Evolutionary conservation across 1,139 yeast species (phyloP).

Genomic region (Debaryomyces nepalensis): DNA sequence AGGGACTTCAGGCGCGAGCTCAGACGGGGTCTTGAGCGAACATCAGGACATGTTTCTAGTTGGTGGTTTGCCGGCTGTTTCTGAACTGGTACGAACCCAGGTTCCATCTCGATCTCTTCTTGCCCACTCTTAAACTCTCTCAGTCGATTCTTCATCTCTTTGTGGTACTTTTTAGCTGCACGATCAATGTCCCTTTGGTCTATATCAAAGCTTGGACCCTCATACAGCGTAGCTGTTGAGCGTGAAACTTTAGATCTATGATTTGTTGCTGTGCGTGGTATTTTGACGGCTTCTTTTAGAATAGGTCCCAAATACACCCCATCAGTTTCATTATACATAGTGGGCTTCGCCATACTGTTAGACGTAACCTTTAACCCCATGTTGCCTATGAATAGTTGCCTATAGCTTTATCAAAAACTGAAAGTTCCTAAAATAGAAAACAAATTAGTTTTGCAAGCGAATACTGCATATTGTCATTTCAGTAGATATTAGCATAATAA

Average conservation of each 20-base stretch:
- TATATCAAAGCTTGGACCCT: neutral
- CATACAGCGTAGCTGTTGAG: neutral
- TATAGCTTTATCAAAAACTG: neutral
- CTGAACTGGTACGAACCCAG: neutral
- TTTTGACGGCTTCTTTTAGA: neutral
- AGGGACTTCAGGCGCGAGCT: neutral
- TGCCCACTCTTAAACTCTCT: neutral
- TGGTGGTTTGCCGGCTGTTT: neutral
- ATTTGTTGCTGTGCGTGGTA: neutral
- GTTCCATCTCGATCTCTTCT: neutral
- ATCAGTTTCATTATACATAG: neutral
- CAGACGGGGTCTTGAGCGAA: neutral
- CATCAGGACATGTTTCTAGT: neutral
- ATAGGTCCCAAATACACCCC: neutral
- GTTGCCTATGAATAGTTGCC: neutral
- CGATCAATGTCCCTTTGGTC: conserved; percentile 11
- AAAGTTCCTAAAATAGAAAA: conserved; percentile 6
- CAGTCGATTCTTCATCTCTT: neutral
- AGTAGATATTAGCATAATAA: conserved; percentile 1
- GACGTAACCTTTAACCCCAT: conserved; percentile 5
- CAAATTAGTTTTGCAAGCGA: conserved; percentile 3
- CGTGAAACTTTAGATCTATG: neutral
- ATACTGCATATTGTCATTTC: neutral
- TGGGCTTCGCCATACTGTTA: conserved; percentile 4
- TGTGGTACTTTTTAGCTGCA: conserved; percentile 9